Evolutionary conservation across 306 rosid species (phyloP).

Genomic region (Amphicarpaea edgeworthii): DNA sequence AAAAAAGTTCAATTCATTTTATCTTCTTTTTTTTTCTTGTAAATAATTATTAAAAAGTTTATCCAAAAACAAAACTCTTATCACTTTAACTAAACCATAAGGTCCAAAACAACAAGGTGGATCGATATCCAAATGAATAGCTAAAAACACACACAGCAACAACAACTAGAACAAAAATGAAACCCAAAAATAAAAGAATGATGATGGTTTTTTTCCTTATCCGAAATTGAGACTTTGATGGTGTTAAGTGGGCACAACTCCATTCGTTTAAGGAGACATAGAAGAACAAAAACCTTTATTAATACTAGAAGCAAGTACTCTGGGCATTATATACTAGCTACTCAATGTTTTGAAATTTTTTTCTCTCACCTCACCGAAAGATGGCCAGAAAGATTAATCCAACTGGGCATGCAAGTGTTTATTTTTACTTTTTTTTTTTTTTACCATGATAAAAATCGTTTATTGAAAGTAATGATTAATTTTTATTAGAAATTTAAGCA

Average conservation of each 20-base stretch:
- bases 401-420: conserved; percentile 18
- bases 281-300: conserved; percentile 42
- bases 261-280: conserved; percentile 21
- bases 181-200: background rate
- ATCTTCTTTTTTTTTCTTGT: too few relatives aligned
- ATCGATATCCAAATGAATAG: background rate
- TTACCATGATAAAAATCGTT: too few relatives aligned
- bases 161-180: background rate
- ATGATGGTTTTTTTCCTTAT: background rate
- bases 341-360: conserved; percentile 1
- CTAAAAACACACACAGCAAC: background rate
- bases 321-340: conserved; percentile 3
- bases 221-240: conserved; percentile 10
- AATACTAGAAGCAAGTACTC: background rate
- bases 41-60: too few relatives aligned
- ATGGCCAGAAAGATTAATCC: background rate
- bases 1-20: too few relatives aligned
- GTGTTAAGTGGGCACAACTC: conserved; percentile 15
- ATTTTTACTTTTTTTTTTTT: too few relatives aligned
- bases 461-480: too few relatives aligned
- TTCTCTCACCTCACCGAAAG: background rate
- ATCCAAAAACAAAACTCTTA: too few relatives aligned
- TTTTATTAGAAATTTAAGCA: too few relatives aligned
- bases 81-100: background rate
- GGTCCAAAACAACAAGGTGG: background rate